Conservation (phyloP, 176 grass and related monocot species). For the Oryza brachyantha region DNA sequence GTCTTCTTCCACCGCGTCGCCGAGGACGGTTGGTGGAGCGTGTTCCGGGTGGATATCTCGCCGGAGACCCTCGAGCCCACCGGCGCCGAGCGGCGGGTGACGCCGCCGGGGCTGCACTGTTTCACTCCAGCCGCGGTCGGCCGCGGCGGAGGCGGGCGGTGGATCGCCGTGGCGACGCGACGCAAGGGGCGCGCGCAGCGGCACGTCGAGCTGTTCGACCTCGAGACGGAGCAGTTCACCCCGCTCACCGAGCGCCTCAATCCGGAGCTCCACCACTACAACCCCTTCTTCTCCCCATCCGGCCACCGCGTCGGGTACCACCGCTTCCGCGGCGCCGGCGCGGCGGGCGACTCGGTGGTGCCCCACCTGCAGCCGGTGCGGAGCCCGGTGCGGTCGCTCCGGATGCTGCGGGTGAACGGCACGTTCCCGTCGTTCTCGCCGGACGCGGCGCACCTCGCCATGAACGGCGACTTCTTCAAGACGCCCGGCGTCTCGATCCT, state of each 20-base stretch:
- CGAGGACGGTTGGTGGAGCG: slow-evolving; percentile 94
- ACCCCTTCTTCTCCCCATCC: slow-evolving; percentile 75
- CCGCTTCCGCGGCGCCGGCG: slow-evolving; percentile 72
- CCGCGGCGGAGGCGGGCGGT: slow-evolving; percentile 26
- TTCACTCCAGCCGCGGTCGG: slow-evolving; percentile 70
- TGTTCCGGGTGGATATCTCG: slow-evolving; percentile 57
- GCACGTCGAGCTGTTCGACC: slow-evolving; percentile 83
- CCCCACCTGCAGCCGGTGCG: slow-evolving; percentile 64
- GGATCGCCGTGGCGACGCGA: slow-evolving; percentile 69
- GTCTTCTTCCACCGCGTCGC: slow-evolving; percentile 82
- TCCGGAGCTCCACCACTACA: slow-evolving; percentile 80
- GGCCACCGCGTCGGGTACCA: slow-evolving; percentile 68
- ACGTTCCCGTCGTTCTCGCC: slow-evolving; percentile 84
- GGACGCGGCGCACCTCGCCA: slow-evolving; percentile 51
- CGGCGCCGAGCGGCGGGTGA: slow-evolving; percentile 46
- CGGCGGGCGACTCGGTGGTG: slow-evolving; percentile 39
- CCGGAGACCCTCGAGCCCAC: slow-evolving; percentile 39
- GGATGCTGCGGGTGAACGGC: slow-evolving; percentile 71
- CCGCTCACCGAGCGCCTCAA: slow-evolving; percentile 55
- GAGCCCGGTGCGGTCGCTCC: slow-evolving; percentile 49
- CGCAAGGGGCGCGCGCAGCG: slow-evolving; percentile 55
- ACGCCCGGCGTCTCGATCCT: slow-evolving; percentile 47
- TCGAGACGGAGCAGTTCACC: slow-evolving; percentile 55
- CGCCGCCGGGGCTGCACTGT: slow-evolving; percentile 69
- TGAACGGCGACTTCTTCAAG: slow-evolving; percentile 75